Percentiles rank a stretch among this genome's conserved stretches.
phyloP scores from a whole-genome alignment of 169 alveolate genomes.

The Babesia bovis region DNA sequence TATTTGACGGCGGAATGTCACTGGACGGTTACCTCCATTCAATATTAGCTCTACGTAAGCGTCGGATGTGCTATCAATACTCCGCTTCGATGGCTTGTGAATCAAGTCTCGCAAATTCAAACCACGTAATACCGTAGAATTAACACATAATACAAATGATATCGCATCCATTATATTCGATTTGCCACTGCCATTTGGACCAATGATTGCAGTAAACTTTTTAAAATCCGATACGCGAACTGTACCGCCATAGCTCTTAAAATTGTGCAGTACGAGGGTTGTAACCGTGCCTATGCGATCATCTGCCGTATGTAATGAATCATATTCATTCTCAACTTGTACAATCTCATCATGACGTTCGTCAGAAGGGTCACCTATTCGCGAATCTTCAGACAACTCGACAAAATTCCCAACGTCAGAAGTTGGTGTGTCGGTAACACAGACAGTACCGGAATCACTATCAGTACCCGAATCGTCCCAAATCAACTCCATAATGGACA shows the following conservation, averaged over 20 bases:
- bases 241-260: conserved; percentile 90
- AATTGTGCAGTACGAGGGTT: conserved; percentile 68
- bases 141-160: conserved; percentile 86
- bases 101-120: conserved; percentile 85
- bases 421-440: conserved; percentile 24
- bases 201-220: conserved; percentile 88
- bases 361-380: background rate
- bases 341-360: background rate
- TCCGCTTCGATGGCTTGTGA: conserved; percentile 69
- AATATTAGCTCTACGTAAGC: conserved; percentile 80
- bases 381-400: background rate
- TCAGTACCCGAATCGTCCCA: conserved; percentile 29
- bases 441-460: conserved; percentile 7
- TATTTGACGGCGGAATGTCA: conserved; percentile 82
- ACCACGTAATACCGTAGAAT: conserved; percentile 82
- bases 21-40: conserved; percentile 70
- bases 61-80: conserved; percentile 40
- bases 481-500: conserved; percentile 11
- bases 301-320: background rate
- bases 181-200: conserved; percentile 93
- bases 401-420: background rate
- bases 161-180: conserved; percentile 87
- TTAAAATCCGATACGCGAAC: conserved; percentile 87
- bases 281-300: conserved; percentile 39
- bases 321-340: background rate